A percentile compares a stretch with the other conserved stretches of the same genome.
phyloP scores from a whole-genome alignment of 1,284 basidiomycete species.

The Psilocybe mexicana region DNA sequence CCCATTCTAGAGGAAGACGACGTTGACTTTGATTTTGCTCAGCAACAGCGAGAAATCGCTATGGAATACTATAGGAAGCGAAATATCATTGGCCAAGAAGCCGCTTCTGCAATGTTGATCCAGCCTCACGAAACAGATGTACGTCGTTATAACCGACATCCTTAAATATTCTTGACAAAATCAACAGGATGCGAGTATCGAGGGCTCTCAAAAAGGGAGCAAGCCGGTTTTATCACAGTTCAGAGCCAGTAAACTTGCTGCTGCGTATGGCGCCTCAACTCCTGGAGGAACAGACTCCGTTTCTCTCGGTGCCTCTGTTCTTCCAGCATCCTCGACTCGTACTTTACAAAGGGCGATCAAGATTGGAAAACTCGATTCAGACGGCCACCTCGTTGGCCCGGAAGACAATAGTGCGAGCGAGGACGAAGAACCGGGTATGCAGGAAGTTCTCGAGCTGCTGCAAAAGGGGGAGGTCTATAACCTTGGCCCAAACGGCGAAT shows the following conservation, averaged over 20 bases:
- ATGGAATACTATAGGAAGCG: constrained; percentile 68
- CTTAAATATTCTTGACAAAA: constrained; percentile 7
- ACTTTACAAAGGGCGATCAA: constrained; percentile 58
- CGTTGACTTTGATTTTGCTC: constrained; percentile 49
- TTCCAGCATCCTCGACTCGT: constrained; percentile 53
- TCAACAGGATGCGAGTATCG: constrained; percentile 26
- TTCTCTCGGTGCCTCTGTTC: constrained; percentile 45
- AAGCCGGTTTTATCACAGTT: constrained; percentile 63
- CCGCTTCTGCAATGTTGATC: constrained; percentile 49
- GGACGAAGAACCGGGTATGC: constrained; percentile 48
- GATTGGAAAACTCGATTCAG: constrained; percentile 58
- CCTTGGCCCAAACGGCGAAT: constrained; percentile 45
- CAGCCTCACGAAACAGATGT: constrained; percentile 49
- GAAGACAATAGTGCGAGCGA: constrained; percentile 62
- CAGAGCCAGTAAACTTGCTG: constrained; percentile 51
- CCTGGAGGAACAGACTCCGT: constrained; percentile 34
- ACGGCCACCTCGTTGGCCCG: constrained; percentile 54
- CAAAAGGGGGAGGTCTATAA: constrained; percentile 60
- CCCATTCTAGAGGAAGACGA: constrained; percentile 26
- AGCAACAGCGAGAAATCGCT: constrained; percentile 73
- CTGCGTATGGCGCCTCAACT: constrained; percentile 42
- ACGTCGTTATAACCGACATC: constrained; percentile 20
- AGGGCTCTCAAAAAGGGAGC: constrained; percentile 31
- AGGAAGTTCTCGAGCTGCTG: constrained; percentile 58
- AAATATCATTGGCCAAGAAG: constrained; percentile 51